These are phyloP conservation scores for Trichomonascaceae sp. DNA, from an alignment of 1,139 yeast genomes.

Conservation along the genomic window DNA sequence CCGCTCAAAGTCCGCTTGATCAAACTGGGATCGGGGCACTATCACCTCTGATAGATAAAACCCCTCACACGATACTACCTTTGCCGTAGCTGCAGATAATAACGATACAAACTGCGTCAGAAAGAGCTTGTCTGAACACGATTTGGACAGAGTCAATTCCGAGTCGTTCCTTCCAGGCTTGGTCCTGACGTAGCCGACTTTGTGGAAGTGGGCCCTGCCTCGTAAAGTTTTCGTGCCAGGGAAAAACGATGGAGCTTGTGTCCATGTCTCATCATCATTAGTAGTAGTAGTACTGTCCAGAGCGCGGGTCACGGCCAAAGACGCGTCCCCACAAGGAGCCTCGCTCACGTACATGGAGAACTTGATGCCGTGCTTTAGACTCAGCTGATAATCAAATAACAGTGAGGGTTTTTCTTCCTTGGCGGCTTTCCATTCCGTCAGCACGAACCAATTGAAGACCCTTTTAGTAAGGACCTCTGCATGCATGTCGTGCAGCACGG, in stretches of 20 bases:
- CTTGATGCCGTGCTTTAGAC: constrained; percentile 16
- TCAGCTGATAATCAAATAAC: background rate
- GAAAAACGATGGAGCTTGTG: constrained; percentile 3
- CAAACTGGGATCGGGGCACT: constrained; percentile 31
- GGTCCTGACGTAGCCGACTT: constrained; percentile 60
- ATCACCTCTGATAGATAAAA: constrained; percentile 43
- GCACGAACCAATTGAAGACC: constrained; percentile 40
- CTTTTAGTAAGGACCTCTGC: constrained; percentile 73
- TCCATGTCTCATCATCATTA: constrained; percentile 9
- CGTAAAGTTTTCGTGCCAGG: constrained; percentile 26
- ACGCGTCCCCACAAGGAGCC: constrained; percentile 88
- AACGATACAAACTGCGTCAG: constrained; percentile 51
- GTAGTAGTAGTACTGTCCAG: constrained; percentile 13
- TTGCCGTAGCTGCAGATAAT: constrained; percentile 36
- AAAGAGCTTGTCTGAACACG: constrained; percentile 78
- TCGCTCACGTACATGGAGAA: constrained; percentile 61
- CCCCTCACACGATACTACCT: constrained; percentile 28
- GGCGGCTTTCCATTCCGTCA: constrained; percentile 24
- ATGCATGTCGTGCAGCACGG: constrained; percentile 70
- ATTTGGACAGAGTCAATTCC: constrained; percentile 53
- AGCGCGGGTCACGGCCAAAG: constrained; percentile 35
- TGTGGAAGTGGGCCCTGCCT: constrained; percentile 52
- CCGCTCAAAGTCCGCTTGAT: constrained; percentile 32
- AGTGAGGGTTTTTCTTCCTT: background rate
- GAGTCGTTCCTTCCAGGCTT: constrained; percentile 87